Base-by-base conservation (phyloP, 2,329 filamentous ascomycete species). In the Cladophialophora psammophila region DNA sequence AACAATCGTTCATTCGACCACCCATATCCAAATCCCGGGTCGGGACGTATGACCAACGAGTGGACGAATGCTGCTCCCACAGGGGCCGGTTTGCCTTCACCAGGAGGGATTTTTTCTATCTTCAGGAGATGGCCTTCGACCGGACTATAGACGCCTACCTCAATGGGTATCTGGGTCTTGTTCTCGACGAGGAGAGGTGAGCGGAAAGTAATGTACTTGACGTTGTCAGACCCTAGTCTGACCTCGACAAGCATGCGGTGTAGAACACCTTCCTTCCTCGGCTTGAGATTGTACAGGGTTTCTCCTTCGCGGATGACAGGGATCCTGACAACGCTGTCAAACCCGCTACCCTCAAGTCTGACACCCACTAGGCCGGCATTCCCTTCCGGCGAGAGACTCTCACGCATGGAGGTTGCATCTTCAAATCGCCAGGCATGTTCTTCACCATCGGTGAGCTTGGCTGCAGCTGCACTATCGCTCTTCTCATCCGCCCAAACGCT, bases 381-480 rank as follows among this genome's bases (percentile, higher is more conserved):
- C 7, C 89, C 91, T 76, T 99, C 95, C 0, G 93, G 90, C 5
- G 93, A 89, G 5, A 99, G 84, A 58, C 91, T 96, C 79, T 99
- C 95, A 79, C 95, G 91, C 85, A 97, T 96, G 74, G 95, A 95
- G 72, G 93, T 94, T 81, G 94, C 95, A 72, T 97, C 93, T 78
- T 99, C 95, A 70, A 99, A 99, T 71, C 93, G 90, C 95, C 95
- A 99, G 0, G 94, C 93, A 1, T 88, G 89, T 78, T 99, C 95
- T 74, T 96, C 88, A 8, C 95, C 96, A 75, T 99, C 96, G 65
- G 87, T 87, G 0, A 99, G 83, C 69, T 90, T 93, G 1, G 91
- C 87, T 5, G 90, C 90, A n/a, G 86, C 79, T 2, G 79, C 87
- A 69, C 87, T 86, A 50, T 89, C 87, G 62, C 90, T 90, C n/a